These are phyloP conservation scores for Lactarius sp. DNA, from an alignment of 768 basidiomycete species.

Conservation along the genomic window DNA sequence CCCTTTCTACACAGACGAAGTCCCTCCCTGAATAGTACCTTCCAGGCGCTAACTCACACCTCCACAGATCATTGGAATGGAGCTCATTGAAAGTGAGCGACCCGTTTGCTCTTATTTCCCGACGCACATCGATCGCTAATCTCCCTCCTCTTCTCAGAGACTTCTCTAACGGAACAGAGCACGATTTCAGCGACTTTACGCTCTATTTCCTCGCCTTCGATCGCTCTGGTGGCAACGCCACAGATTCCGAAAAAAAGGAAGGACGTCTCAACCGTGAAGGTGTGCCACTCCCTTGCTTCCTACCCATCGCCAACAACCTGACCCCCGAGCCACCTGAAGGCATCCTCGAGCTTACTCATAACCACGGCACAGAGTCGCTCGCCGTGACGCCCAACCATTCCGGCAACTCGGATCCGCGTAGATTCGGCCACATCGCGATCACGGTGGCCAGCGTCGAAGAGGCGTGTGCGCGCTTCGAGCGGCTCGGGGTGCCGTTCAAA, in stretches of 20 bases:
- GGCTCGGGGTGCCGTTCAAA: slow-evolving; percentile 77
- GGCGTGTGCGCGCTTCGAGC: slow-evolving; percentile 81
- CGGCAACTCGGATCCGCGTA: slow-evolving; percentile 79
- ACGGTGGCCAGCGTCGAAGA: slow-evolving; percentile 76
- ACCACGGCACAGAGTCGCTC: slow-evolving; percentile 87
- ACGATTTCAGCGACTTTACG: slow-evolving; percentile 56
- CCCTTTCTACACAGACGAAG: slow-evolving; percentile 70
- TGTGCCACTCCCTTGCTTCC: slow-evolving; percentile 25
- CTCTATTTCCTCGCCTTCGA: slow-evolving; percentile 86
- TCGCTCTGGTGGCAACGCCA: slow-evolving; percentile 46
- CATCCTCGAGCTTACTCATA: slow-evolving; percentile 80
- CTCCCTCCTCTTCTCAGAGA: background rate
- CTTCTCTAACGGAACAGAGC: slow-evolving; percentile 36
- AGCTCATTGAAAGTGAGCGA: slow-evolving; percentile 29
- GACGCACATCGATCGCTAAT: background rate
- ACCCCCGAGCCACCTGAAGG: slow-evolving; percentile 37
- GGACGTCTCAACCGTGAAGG: slow-evolving; percentile 63
- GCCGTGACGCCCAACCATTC: slow-evolving; percentile 76
- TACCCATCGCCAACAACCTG: background rate
- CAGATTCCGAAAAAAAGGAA: slow-evolving; percentile 49
- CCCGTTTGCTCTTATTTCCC: background rate
- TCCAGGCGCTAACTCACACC: background rate
- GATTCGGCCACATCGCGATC: slow-evolving; percentile 89
- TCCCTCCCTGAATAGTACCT: background rate
- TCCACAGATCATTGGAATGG: slow-evolving; percentile 33